phyloP scores from a whole-genome alignment of 2,329 filamentous ascomycete species.

The Tetracladium maxilliforme region DNA sequence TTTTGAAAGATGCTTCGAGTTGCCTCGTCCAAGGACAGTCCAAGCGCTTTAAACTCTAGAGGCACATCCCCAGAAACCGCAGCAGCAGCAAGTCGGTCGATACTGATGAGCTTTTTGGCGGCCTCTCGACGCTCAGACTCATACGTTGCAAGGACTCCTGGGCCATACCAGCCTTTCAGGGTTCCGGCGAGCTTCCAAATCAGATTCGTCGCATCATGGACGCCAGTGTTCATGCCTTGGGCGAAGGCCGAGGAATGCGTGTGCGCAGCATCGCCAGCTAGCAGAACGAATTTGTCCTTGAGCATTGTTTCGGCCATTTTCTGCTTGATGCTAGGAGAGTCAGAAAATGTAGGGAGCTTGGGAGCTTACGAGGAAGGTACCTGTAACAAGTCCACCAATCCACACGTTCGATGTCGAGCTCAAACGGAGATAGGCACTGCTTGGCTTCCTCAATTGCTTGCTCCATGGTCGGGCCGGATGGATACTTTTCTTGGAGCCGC shows the following conservation, averaged over 20 bases:
- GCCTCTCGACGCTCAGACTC: constrained; percentile 11
- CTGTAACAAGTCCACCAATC: constrained; percentile 1
- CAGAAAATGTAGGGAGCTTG: too few species aligned
- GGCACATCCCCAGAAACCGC: constrained; percentile 30
- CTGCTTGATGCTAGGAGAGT: constrained; percentile 1
- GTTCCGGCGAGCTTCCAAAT: constrained; percentile 10
- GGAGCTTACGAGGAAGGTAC: too few species aligned
- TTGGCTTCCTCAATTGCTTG: constrained; percentile 1
- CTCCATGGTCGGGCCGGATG: constrained; percentile 1
- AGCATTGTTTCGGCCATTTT: not conserved
- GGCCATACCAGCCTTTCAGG: constrained; percentile 8
- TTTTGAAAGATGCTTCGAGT: not conserved
- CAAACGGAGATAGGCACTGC: constrained; percentile 2
- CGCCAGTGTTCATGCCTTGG: constrained; percentile 9
- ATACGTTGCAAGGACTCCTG: constrained; percentile 13
- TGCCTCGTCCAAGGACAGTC: not conserved
- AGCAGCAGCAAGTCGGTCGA: constrained; percentile 32
- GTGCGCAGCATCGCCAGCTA: constrained; percentile 9
- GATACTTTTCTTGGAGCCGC: constrained; percentile 3
- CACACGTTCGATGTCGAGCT: constrained; percentile 3
- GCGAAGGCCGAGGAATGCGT: constrained; percentile 8
- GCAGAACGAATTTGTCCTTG: constrained; percentile 2
- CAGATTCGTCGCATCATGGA: constrained; percentile 10
- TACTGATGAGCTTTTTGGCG: too few species aligned
- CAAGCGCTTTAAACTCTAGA: constrained; percentile 27